Evolutionary conservation across 179 eudicot species (phyloP), one percentile per base, ranked within the genome.

Genomic region (Spinacia oleracea): DNA sequence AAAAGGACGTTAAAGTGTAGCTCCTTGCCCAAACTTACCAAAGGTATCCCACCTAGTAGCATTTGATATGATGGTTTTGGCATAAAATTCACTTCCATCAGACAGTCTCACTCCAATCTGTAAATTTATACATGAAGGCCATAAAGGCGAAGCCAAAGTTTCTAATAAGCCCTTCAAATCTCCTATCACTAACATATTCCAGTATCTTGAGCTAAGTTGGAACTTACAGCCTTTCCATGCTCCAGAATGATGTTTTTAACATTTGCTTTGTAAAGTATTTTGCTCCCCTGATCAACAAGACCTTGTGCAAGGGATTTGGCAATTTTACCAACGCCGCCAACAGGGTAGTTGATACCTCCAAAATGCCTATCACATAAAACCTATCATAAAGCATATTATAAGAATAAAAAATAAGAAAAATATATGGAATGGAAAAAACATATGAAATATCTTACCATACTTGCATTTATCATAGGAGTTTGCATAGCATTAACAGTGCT

Each of bases 11-110:
- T 51, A 79, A 78, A 84, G 21, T 25, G 1, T 23, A 55, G 68
- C 42, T 58, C 48, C 79, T 51, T 29, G 29, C 23, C 76, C 46
- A 64, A 84, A 87, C 88, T 86, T 75, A 94, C 99, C 99, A 84
- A 96, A 96, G 31, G 99, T 96, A 77, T 94, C 97, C 99, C 99
- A 93, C 85, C 92, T 90, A 69, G 99, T 96, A 48, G 99, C 99
- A 87, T 93, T 96, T 66, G 99, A 96, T 80, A 96, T 88, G 75
- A 96, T 81, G 79, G 98, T 91, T 86, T 89, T 90, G 77, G 90
- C 96, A 84, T 88, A 87, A 76, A 89, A 89, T 51, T 90, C 86
- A 45, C 93, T 92, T 84, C 98, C 99, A 88, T 93, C 89, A 35
- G 98, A 91, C 70, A 96, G 86, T 72, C 87, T 90, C 74, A 93